phyloP scores from a whole-genome alignment of 495 filamentous ascomycete genomes.

The Daldinia childiae region DNA sequence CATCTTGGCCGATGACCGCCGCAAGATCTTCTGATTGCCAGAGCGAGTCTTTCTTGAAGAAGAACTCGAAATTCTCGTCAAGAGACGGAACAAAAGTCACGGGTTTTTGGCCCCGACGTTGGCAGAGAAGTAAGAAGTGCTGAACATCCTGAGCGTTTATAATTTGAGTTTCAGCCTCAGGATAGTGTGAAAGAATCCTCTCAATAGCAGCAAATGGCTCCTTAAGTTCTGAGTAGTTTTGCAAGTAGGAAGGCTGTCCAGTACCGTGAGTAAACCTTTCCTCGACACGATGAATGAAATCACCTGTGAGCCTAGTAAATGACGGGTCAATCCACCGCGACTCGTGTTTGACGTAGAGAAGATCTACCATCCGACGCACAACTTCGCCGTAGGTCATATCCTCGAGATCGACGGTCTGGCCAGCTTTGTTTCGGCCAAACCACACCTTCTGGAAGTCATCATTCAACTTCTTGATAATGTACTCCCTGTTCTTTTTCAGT shows the following conservation, averaged over 20 bases:
- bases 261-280: slow-evolving; percentile 80
- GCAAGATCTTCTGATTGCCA: slow-evolving; percentile 99
- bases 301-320: slow-evolving; percentile 80
- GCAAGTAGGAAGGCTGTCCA: slow-evolving; percentile 78
- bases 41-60: slow-evolving; percentile 99
- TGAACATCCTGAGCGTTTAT: slow-evolving; percentile 98
- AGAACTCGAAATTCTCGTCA: slow-evolving; percentile 96
- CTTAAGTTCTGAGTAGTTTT: slow-evolving; percentile 88
- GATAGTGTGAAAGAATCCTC: slow-evolving; percentile 81
- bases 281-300: slow-evolving; percentile 95
- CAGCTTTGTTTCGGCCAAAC: slow-evolving; percentile 89
- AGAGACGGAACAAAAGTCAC: slow-evolving; percentile 93
- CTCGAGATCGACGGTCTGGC: slow-evolving; percentile 89
- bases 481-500: slow-evolving; percentile 88
- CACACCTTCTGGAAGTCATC: slow-evolving; percentile 99
- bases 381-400: slow-evolving; percentile 99
- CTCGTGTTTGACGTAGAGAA: slow-evolving; percentile 96
- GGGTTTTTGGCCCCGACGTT: slow-evolving; percentile 92
- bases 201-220: slow-evolving; percentile 80
- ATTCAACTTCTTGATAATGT: slow-evolving; percentile 98
- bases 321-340: slow-evolving; percentile 92
- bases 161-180: slow-evolving; percentile 85
- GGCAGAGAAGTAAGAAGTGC: slow-evolving; percentile 93
- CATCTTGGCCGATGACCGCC: slow-evolving; percentile 94
- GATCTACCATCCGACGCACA: slow-evolving; percentile 89